Conservation (phyloP, 352 stramenopile species). For the Phytophthora tubulina region DNA sequence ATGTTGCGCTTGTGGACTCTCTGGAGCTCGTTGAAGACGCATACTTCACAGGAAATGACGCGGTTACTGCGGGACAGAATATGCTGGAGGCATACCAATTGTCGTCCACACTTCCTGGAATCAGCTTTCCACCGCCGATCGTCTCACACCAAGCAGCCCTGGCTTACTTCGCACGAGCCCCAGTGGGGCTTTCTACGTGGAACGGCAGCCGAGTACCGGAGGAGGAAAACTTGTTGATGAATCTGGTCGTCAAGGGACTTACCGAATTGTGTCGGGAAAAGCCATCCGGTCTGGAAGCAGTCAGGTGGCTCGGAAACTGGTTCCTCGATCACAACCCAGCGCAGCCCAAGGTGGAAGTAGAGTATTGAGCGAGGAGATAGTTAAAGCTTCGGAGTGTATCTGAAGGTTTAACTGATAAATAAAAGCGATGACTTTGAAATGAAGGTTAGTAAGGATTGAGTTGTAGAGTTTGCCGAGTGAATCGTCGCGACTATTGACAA, state of each 20-base stretch:
- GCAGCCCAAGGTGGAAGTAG: slow-evolving; percentile 74
- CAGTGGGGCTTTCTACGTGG: slow-evolving; percentile 61
- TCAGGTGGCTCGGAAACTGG: slow-evolving; percentile 86
- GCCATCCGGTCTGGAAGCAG: slow-evolving; percentile 73
- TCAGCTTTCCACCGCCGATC: slow-evolving; percentile 64
- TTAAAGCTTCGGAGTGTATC: background rate
- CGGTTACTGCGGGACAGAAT: slow-evolving; percentile 37
- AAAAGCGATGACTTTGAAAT: background rate
- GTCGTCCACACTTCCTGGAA: slow-evolving; percentile 66
- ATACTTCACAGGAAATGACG: slow-evolving; percentile 68
- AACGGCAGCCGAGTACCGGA: slow-evolving; percentile 46
- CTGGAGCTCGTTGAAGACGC: slow-evolving; percentile 75
- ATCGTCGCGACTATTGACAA: slow-evolving; percentile 45
- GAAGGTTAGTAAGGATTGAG: no score
- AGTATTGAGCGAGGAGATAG: slow-evolving; percentile 28
- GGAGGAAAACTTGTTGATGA: slow-evolving; percentile 57
- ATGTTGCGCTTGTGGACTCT: slow-evolving; percentile 67
- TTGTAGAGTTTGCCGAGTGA: slow-evolving; percentile 11
- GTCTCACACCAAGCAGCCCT: slow-evolving; percentile 67
- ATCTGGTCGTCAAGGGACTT: slow-evolving; percentile 80
- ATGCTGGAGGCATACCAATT: slow-evolving; percentile 68
- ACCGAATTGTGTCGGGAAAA: slow-evolving; percentile 87
- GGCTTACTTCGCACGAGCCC: slow-evolving; percentile 67
- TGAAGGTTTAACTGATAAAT: background rate
- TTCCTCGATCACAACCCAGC: slow-evolving; percentile 90